Evolutionary conservation across 176 grass and related monocot genomes (phyloP), one percentile per base, ranked within the genome.

Genomic region (Secale cereale): DNA sequence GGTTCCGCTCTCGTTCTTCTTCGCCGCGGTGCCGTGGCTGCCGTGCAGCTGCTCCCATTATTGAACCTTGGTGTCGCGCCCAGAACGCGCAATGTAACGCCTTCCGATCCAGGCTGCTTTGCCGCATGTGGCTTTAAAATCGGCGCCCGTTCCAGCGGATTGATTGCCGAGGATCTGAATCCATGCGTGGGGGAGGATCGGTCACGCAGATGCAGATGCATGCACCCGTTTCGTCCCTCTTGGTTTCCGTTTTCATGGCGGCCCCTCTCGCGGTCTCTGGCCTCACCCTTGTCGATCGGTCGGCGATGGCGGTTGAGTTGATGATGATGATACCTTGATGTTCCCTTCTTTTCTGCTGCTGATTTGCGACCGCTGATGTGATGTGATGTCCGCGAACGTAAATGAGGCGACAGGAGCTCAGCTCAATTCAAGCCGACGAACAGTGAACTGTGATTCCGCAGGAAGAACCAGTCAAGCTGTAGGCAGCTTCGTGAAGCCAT

Each of bases 1-100:
- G 17, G 19, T 39, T 85, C 29, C 17, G 30, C 73, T 25, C 22
- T 66, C 5, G 27, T 15, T 31, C 1, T 30, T 32, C 1, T 13
- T 65, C 25, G 27, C 22, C 10, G 11, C 28, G 68, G 10, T 45
- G 26, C 22, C 6, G 17, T 20, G 15, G 45, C 50, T 8, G 50
- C 48, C 46, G 46, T 56, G 52, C n/a, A n/a, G n/a, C 52, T 20
- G 52, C 52, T 22, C 6, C 86, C 14, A 73, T 65, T 56, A 71
- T 37, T 79, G 81, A 40, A 41, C 65, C 30, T 20, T 29, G 27
- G 30, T 83, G 81, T 70, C 81, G 23, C 74, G 33, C 56, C 80
- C 1, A 78, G 65, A 71, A 83, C 7, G 22, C 35, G 46, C 10
- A 52, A 52, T 0, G 48, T 52, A 52, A 52, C 48, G 43, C 19